Base-by-base conservation (phyloP, 2,329 filamentous ascomycete genomes). In the Aspergillus melleus region DNA sequence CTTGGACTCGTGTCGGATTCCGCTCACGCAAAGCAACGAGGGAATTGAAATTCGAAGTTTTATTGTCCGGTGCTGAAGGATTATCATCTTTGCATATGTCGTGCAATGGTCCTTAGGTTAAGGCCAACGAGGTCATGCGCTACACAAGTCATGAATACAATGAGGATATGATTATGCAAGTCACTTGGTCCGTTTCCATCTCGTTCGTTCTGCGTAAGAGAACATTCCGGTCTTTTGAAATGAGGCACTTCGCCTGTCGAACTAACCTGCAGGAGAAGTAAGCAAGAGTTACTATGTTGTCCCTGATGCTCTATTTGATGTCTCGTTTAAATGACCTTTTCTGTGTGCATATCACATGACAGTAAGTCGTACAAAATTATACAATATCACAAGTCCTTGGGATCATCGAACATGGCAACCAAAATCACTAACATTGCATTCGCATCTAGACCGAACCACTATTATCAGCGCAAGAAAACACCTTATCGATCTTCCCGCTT, bases 401-500 rank as follows among this genome's bases (percentile, higher is more conserved):
- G 16, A 42, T 42, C 16, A 42, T 42, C 36, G n/a, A 42, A 16
- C 5, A 6, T n/a, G 36, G 36, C 16, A 14, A 29, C 16, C 16
- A 14, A 8, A 8, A 8, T 42, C 36, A 5, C 36, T 42, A n/a
- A n/a, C 1, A 4, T 36, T 12, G 4, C 49, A 47, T 20, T 19
- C 29, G 6, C 24, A 30, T 49, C 52, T 55, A 54, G 54, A 54
- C 49, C 29, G 60, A 57, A 22, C 61, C 55, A 36, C 61, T 63
- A 47, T 66, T 66, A 57, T 66, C 64, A 4, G 60, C 60, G 24
- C 62, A 64, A 12, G 57, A 61, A 55, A 64, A 64, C 19, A 60
- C 62, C 49, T 53, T 58, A 20, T 54, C 60, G 19, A 63, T 58
- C 30, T 49, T 46, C 22, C 64, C 64, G 36, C 51, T 61, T 2